phyloP scores from a whole-genome alignment of 352 stramenopile genomes.

The Globisporangium solare region DNA sequence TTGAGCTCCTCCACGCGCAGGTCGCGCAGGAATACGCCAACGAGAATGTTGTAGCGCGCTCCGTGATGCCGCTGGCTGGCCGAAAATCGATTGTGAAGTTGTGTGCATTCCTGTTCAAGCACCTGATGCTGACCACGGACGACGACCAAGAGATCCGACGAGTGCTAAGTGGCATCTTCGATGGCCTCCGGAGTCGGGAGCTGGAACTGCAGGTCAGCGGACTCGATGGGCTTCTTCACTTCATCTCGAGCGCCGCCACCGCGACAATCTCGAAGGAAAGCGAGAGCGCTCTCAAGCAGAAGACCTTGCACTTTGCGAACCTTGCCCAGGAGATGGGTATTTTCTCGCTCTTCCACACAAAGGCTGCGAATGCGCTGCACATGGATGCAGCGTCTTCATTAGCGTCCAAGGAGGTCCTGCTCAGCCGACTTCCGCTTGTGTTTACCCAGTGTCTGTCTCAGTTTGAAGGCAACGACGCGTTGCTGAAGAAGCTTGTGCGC shows the following conservation, averaged over 20 bases:
- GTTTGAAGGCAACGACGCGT: constrained; percentile 58
- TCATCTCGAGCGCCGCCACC: constrained; percentile 45
- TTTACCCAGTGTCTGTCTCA: constrained; percentile 84
- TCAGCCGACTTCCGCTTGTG: constrained; percentile 71
- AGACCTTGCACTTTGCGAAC: constrained; percentile 41
- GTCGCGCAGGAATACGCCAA: constrained; percentile 50
- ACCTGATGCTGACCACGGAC: constrained; percentile 47
- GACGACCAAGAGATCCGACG: constrained; percentile 43
- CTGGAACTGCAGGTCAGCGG: constrained; percentile 63
- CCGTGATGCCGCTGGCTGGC: constrained; percentile 29
- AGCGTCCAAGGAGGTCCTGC: constrained; percentile 36
- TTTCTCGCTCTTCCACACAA: constrained; percentile 69
- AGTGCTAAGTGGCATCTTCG: constrained; percentile 51
- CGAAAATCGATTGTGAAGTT: constrained; percentile 68
- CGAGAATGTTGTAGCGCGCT: constrained; percentile 2
- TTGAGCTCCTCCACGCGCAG: constrained; percentile 45
- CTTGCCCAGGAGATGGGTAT: constrained; percentile 67
- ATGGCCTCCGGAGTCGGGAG: constrained; percentile 64
- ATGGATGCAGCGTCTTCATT: constrained; percentile 11
- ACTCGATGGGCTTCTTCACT: constrained; percentile 70
- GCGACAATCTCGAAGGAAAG: constrained; percentile 13
- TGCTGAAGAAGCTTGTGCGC: constrained; percentile 60
- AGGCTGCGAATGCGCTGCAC: constrained; percentile 43
- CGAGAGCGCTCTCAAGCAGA: constrained; percentile 18
- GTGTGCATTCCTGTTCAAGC: constrained; percentile 73